These are phyloP conservation scores for Cajanus cajan DNA, from an alignment of 306 rosid species.

Conservation along the genomic window DNA sequence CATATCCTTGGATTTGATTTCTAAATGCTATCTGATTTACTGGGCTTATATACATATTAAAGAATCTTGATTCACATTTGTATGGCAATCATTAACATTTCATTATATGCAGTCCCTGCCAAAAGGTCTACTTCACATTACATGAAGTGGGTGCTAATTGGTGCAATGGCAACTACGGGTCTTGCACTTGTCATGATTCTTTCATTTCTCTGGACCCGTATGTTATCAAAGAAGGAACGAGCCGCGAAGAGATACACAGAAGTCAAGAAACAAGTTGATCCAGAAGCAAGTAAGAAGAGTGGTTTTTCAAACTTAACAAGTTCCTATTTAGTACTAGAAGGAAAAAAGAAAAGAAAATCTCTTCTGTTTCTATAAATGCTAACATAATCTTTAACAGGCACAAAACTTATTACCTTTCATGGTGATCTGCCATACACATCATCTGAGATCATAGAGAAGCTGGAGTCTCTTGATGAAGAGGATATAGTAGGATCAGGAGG, in stretches of 20 bases:
- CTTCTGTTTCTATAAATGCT: background rate
- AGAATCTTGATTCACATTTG: background rate
- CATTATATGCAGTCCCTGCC: constrained; percentile 63
- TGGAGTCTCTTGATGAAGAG: constrained; percentile 78
- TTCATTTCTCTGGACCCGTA: constrained; percentile 69
- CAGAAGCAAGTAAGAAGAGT: constrained; percentile 58
- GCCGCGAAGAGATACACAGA: constrained; percentile 62
- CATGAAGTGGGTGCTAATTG: constrained; percentile 71
- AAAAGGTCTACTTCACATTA: constrained; percentile 74
- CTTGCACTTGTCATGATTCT: constrained; percentile 57
- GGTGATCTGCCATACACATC: constrained; percentile 93
- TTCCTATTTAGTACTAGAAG: background rate
- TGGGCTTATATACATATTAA: background rate
- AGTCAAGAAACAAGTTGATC: constrained; percentile 74
- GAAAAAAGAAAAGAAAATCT: background rate
- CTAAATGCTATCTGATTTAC: background rate
- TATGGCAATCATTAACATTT: constrained; percentile 1
- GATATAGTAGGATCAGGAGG: constrained; percentile 91
- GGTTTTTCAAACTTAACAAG: constrained; percentile 14
- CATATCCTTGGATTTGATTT: constrained; percentile 4
- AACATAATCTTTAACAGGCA: constrained; percentile 50
- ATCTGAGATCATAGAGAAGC: constrained; percentile 76
- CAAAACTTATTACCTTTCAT: constrained; percentile 89
- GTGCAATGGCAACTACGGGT: constrained; percentile 60
- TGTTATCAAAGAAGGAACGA: constrained; percentile 74